These are phyloP conservation scores for Teunomyces gatunensis DNA, from an alignment of 805 yeast species.

Conservation along the genomic window DNA sequence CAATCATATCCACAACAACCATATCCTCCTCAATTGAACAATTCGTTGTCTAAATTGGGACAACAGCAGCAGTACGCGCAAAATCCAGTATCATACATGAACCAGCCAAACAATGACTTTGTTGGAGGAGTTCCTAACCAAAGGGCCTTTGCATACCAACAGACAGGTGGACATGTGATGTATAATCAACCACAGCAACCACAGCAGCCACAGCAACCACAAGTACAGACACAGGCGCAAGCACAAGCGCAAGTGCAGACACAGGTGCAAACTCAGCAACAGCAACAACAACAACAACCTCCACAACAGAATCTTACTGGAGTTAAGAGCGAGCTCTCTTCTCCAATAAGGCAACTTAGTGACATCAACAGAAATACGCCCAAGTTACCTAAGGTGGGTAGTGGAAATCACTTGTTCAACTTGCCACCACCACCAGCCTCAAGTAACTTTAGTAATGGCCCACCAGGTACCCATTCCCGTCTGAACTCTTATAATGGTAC, in stretches of 20 bases:
- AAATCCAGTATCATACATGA: slow-evolving; percentile 21
- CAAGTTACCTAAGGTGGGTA: slow-evolving; percentile 29
- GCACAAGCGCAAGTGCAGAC: slow-evolving; percentile 9
- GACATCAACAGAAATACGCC: slow-evolving; percentile 24
- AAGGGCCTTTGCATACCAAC: slow-evolving; percentile 14
- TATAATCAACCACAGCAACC: slow-evolving; percentile 15
- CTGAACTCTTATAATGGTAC: slow-evolving; percentile 25
- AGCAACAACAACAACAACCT: slow-evolving; percentile 8
- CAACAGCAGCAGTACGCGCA: slow-evolving; percentile 21
- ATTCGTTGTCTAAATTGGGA: slow-evolving; percentile 19
- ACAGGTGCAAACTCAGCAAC: slow-evolving; percentile 9
- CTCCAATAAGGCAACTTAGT: slow-evolving; percentile 27
- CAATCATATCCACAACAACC: slow-evolving; percentile 5
- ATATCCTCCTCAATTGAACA: slow-evolving; percentile 15
- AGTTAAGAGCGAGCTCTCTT: slow-evolving; percentile 42
- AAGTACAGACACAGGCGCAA: not conserved
- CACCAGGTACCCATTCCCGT: slow-evolving; percentile 24
- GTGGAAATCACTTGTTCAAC: slow-evolving; percentile 24
- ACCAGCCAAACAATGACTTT: slow-evolving; percentile 10
- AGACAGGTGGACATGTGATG: slow-evolving; percentile 20
- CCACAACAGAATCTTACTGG: slow-evolving; percentile 12
- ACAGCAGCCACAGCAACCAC: slow-evolving; percentile 9
- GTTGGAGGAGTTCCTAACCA: slow-evolving; percentile 5
- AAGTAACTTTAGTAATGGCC: slow-evolving; percentile 12
- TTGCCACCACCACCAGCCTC: slow-evolving; percentile 34